Base-by-base conservation (phyloP, 192 early-diverging fungal genomes). In the Kappamyces sp. region DNA sequence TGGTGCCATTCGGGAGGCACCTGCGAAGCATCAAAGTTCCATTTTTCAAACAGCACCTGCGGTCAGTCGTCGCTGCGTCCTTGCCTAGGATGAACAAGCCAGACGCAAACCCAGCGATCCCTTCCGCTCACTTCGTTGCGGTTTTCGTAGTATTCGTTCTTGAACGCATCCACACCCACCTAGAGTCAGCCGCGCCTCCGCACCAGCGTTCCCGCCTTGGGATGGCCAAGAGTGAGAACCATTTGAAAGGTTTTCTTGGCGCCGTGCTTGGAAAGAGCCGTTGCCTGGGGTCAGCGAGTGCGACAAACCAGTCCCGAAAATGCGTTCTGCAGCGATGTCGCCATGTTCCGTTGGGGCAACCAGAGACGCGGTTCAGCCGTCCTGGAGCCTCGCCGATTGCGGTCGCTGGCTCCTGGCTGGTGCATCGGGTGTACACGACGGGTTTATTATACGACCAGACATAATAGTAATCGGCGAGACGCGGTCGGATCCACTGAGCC, bases 1-100 rank as follows among this genome's bases (percentile, higher is more conserved):
- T 78, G 75, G 63, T 82, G 75, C 77, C 79, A 82, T 73, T 82
- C 72, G 8, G 79, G 68, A 5, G 76, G 73, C 23, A 82, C 70
- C 50, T 75, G 74, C 32, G 74, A 48, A 1, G 70, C 66, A 63
- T 82, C 79, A 43, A 53, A 73, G 67, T 82, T 75, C 75, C 76
- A 82, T 52, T 69, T 71, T 36, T 68, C 63, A 67, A 70, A 82
- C 6, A 75, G 37, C 3, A 82, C 75, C 78, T 74, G n/a, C n/a
- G n/a, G n/a, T n/a, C n/a, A n/a, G n/a, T n/a, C n/a, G n/a, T n/a
- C n/a, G n/a, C 76, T 3, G 74, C 60, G 58, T 80, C 73, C 39
- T 74, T 34, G n/a, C 53, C 69, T 71, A 41, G 42, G 4, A 43
- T 12, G 40, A 58, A 5, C 32, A 15, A 8, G 15, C 47, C 37